Conservation (phyloP, 768 basidiomycete genomes). For the Rhodotorula toruloides region DNA sequence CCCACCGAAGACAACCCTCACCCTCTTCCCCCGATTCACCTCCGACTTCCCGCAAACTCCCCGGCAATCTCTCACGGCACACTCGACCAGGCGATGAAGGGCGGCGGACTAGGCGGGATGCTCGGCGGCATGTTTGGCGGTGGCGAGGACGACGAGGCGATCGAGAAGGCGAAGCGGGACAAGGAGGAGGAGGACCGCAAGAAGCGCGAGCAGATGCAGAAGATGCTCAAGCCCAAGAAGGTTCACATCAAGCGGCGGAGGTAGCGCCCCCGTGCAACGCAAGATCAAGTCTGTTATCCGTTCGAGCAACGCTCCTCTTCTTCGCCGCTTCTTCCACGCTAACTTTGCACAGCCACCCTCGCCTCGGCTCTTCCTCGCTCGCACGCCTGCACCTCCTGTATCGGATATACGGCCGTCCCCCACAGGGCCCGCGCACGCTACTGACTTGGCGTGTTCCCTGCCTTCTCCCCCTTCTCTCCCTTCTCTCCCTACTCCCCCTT, state of each 20-base stretch:
- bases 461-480: too few relatives aligned
- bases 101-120: slow-evolving; percentile 38
- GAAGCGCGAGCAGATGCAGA: slow-evolving; percentile 11
- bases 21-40: slow-evolving; percentile 39
- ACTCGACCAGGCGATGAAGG: slow-evolving; percentile 35
- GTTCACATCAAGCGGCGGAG: slow-evolving; percentile 9
- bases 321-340: not conserved
- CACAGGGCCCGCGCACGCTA: too few relatives aligned
- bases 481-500: too few relatives aligned
- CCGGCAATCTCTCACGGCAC: slow-evolving; percentile 40
- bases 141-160: slow-evolving; percentile 4
- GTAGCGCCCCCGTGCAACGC: not conserved
- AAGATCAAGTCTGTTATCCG: not conserved
- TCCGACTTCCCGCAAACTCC: slow-evolving; percentile 39
- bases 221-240: slow-evolving; percentile 29
- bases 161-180: slow-evolving; percentile 9
- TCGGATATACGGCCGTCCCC: too few relatives aligned
- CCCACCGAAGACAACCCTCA: slow-evolving; percentile 41
- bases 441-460: too few relatives aligned
- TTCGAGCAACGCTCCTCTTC: not conserved
- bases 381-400: too few relatives aligned
- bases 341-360: not conserved
- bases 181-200: slow-evolving; percentile 18
- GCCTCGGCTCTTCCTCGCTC: too few relatives aligned
- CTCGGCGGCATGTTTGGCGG: slow-evolving; percentile 38